Percentiles rank a stretch among this genome's conserved stretches.
phyloP scores from a whole-genome alignment of 1,284 basidiomycete species.

The Porodaedalea pini region DNA sequence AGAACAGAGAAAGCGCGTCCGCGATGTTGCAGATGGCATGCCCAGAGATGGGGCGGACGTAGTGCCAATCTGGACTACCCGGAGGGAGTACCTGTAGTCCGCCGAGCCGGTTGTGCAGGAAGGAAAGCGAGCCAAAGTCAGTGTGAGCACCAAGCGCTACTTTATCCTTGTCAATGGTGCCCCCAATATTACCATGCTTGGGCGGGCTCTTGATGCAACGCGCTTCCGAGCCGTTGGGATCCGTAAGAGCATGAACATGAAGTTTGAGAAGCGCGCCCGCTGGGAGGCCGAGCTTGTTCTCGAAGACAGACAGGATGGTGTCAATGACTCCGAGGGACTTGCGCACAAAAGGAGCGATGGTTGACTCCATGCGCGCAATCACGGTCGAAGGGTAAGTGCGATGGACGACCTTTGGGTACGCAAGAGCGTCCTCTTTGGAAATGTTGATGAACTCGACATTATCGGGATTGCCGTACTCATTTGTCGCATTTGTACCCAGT shows the following conservation, averaged over 20 bases:
- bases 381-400: slow-evolving; percentile 55
- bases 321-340: slow-evolving; percentile 56
- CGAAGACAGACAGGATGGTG: slow-evolving; percentile 53
- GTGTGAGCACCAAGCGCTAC: slow-evolving; percentile 50
- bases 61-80: slow-evolving; percentile 60
- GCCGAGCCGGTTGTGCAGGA: slow-evolving; percentile 67
- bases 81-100: slow-evolving; percentile 70
- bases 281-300: slow-evolving; percentile 53
- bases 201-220: slow-evolving; percentile 53
- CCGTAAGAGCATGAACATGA: slow-evolving; percentile 51
- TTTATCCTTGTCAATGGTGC: slow-evolving; percentile 6
- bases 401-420: slow-evolving; percentile 48
- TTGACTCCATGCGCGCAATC: slow-evolving; percentile 46
- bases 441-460: slow-evolving; percentile 65
- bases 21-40: slow-evolving; percentile 61
- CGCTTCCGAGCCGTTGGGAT: slow-evolving; percentile 57
- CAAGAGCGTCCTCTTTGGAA: slow-evolving; percentile 60
- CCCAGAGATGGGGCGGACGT: slow-evolving; percentile 58
- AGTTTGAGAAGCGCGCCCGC: slow-evolving; percentile 42
- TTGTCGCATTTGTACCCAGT: slow-evolving; percentile 58
- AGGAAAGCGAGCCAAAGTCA: slow-evolving; percentile 48
- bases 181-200: slow-evolving; percentile 19
- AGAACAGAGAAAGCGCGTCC: slow-evolving; percentile 55
- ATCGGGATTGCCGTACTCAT: slow-evolving; percentile 53
- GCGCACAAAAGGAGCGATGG: slow-evolving; percentile 51